Base-by-base conservation (phyloP, 805 yeast genomes). In the Metschnikowia gruessii region DNA sequence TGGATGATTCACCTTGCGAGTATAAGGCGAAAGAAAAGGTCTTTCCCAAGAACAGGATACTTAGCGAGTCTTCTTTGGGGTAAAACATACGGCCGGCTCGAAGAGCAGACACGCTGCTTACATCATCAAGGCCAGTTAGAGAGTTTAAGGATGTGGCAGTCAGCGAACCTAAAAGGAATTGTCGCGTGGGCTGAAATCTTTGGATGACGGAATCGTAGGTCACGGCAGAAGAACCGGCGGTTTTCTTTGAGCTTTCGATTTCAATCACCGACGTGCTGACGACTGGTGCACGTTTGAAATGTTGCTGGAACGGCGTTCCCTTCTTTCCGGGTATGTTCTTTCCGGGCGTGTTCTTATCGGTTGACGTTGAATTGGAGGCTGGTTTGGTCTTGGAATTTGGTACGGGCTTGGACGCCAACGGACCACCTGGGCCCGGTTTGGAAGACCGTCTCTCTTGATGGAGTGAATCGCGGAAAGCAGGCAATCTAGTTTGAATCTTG, bases 261-360 rank as follows among this genome's bases (percentile, higher is more conserved):
- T 71, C 76, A 40, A 65, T 53, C 0, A 51, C 63, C 2, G 65
- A 61, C 2, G 75, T 70, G 31, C 59, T 50, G 29, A 52, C 46
- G 15, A 50, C 38, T 1, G 75, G 73, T 19, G 52, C 50, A 36
- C 71, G 42, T 17, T 43, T 43, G 43, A 33, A 49, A 15, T 17
- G 44, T 19, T 31, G 48, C n/a, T 45, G 37, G 12, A 35, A 13
- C 2, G 40, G 40, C 6, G 26, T 3, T 7, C 37, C 28, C 12
- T 26, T 26, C 3, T 26, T 26, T 11, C 12, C 28, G 3, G 28
- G 28, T 6, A 10, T 10, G 11, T 10, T 26, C 12, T 7, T 21
- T 5, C 7, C 24, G 24, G 24, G 7, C 7, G 24, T 21, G 24
- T 21, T 21, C 24, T 26, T 26, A 21, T 4, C 12, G 9, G 28